Base-by-base conservation (phyloP, 257 asterid genomes). In the Knoxia roxburghii region DNA sequence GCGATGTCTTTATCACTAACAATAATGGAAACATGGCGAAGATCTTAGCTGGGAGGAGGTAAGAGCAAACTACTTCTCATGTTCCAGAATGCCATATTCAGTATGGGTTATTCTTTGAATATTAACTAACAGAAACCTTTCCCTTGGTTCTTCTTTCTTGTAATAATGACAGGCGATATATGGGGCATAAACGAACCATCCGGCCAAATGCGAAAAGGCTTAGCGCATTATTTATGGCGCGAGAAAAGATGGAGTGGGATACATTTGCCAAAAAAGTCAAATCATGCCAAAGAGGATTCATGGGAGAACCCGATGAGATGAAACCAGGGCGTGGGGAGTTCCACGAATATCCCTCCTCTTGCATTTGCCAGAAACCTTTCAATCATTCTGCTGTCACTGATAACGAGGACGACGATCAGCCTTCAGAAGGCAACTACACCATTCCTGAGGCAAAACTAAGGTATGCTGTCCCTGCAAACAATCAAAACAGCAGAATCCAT, bases 1-100 rank as follows among this genome's bases (percentile, higher is more conserved):
- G 99, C 76, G 97, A 94, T 76, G 99, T 94, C 69, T 94, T 94
- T 72, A 90, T 87, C 75, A 88, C 99, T 48, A 94, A 94, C 82
- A 94, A 94, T 79, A 94, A 94, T 0, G 99, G 99, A 68, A 94
- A 94, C 80, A 94, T 94, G 99, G 99, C 97, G 72, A 94, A 94
- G 82, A 87, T 94, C 84, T 89, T 94, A 62, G 96, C 99, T 69
- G 98, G 99, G 70, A 85, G 96, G 68, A 88, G 99, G 99, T 94
- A 72, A 61, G 68, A 43, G 71, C n/a, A 6, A 29, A 4, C 64
- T 0, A 55, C 57, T 63, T n/a, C 20, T 50, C 2, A 29, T 68
- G 62, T 18, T 24, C n/a, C 49, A 3, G 30, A 33, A 30, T 21
- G 18, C n/a, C n/a, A 8, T 21, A 17, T 2, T 15, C 41, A 6